Base-by-base conservation (phyloP, 192 early-diverging fungal genomes). In the Umbelopsis vinacea region DNA sequence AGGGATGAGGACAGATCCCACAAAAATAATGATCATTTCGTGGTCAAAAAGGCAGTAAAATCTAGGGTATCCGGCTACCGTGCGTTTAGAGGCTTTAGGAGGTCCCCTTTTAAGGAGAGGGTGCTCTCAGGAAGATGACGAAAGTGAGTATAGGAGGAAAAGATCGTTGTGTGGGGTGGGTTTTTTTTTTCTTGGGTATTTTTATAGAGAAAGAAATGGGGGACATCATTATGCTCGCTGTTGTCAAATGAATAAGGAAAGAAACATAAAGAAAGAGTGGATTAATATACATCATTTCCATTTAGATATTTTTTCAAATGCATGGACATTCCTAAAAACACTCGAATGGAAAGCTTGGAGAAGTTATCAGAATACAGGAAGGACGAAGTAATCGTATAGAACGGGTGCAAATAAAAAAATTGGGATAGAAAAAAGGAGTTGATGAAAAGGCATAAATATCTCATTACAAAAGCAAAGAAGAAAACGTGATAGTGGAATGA, bases 391-490 rank as follows among this genome's bases (percentile, higher is more conserved):
- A 63, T 37, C 26, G 15, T 37, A 29, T 19, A 37, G 57, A 63
- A 37, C 11, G 33, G 54, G 15, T 5, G 57, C 26, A 63, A 63
- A 63, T 63, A 35, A 33, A 63, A 57, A 63, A 63, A 17, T 50
- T 50, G 48, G 40, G 48, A n/a, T 50, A 50, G n/a, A 50, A 50
- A 50, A 43, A 43, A 43, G 11, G 6, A 12, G 40, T 43, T 11
- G 40, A 43, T 11, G n/a, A 54, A 26, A 24, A 54, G 53, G 26
- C 57, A 63, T 37, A 63, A 63, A 37, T 63, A 63, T 37, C 26
- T 63, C 57, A 63, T 63, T 63, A 63, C 57, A 63, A 54, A n/a
- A 54, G 23, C 23, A 26, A 22, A 35, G n/a, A 10, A 60, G 55
- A 29, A 35, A n/a, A 63, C 15, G 14, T 14, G 19, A 37, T 37